These are phyloP conservation scores for Graphium sp. DNA, from an alignment of 2,329 filamentous ascomycete species.

Conservation along the genomic window DNA sequence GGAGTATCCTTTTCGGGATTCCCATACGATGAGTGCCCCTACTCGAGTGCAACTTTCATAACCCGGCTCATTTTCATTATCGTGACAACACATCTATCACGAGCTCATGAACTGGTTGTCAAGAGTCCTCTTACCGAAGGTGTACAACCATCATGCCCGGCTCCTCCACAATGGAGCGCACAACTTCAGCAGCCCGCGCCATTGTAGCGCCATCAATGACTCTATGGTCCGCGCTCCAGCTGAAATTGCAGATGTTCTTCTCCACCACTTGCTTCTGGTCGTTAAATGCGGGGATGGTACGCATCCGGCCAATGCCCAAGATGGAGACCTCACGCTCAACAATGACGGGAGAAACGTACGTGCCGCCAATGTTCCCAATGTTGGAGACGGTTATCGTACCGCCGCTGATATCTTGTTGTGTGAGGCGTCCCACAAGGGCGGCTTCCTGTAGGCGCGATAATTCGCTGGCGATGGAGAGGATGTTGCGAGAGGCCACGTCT, in stretches of 20 bases:
- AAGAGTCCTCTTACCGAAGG: slow-evolving; percentile 47
- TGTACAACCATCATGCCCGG: slow-evolving; percentile 78
- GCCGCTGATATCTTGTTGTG: slow-evolving; percentile 58
- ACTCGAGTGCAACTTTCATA: too few species aligned
- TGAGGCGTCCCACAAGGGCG: slow-evolving; percentile 59
- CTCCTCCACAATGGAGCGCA: slow-evolving; percentile 64
- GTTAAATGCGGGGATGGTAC: slow-evolving; percentile 65
- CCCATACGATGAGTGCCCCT: too few species aligned
- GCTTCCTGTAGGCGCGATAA: slow-evolving; percentile 56
- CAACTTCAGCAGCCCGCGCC: slow-evolving; percentile 73
- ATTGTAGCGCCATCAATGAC: slow-evolving; percentile 91
- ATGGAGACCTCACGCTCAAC: slow-evolving; percentile 86
- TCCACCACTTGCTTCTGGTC: slow-evolving; percentile 43
- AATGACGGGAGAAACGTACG: slow-evolving; percentile 80
- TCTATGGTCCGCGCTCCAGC: slow-evolving; percentile 91
- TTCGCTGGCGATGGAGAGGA: slow-evolving; percentile 63
- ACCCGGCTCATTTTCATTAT: too few species aligned
- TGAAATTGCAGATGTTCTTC: slow-evolving; percentile 75
- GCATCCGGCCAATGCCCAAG: slow-evolving; percentile 69
- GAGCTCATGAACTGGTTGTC: too few species aligned
- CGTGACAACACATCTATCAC: too few species aligned
- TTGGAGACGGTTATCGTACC: slow-evolving; percentile 95
- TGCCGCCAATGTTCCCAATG: slow-evolving; percentile 87
- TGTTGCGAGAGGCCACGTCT: slow-evolving; percentile 61
- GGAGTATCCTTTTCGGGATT: too few species aligned